Conservation (phyloP, 2,329 filamentous ascomycete genomes). For the Phaeosphaeria sp. region DNA sequence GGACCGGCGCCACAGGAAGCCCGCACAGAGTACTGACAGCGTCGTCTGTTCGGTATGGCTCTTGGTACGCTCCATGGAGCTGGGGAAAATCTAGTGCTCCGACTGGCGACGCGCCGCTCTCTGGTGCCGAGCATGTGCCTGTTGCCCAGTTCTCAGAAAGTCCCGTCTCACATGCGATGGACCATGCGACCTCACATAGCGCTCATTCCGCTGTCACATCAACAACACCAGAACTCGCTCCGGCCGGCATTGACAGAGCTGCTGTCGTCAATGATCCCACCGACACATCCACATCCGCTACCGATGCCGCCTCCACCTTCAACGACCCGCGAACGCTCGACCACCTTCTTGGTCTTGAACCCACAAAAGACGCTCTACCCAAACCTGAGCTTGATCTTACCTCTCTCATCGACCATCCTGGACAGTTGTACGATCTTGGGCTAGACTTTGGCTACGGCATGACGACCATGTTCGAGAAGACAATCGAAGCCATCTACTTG, state of each 20-base stretch:
- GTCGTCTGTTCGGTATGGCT: conserved; percentile 37
- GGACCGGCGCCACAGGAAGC: conserved; percentile 24
- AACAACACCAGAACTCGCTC: conserved; percentile 40
- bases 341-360: conserved; percentile 24
- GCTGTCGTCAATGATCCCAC: conserved; percentile 26
- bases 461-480: conserved; percentile 74
- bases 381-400: conserved; percentile 49
- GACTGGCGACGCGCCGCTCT: conserved; percentile 17
- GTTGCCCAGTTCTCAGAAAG: conserved; percentile 29
- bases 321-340: conserved; percentile 25
- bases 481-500: conserved; percentile 84
- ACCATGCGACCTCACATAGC: neutral
- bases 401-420: conserved; percentile 75
- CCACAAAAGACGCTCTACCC: conserved; percentile 20
- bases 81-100: conserved; percentile 40
- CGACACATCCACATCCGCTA: conserved; percentile 5
- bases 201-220: conserved; percentile 34
- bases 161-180: conserved; percentile 12
- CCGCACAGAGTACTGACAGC: conserved; percentile 27
- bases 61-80: conserved; percentile 47
- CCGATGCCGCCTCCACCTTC: conserved; percentile 9
- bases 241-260: conserved; percentile 46
- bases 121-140: conserved; percentile 21
- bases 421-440: conserved; percentile 82
- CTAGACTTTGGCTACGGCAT: conserved; percentile 88